A percentile compares a stretch with the other conserved stretches of the same genome.
These are phyloP conservation scores for Apiotrichum mycotoxinovorans DNA, from an alignment of 1,284 basidiomycete species.

Conservation along the genomic window DNA sequence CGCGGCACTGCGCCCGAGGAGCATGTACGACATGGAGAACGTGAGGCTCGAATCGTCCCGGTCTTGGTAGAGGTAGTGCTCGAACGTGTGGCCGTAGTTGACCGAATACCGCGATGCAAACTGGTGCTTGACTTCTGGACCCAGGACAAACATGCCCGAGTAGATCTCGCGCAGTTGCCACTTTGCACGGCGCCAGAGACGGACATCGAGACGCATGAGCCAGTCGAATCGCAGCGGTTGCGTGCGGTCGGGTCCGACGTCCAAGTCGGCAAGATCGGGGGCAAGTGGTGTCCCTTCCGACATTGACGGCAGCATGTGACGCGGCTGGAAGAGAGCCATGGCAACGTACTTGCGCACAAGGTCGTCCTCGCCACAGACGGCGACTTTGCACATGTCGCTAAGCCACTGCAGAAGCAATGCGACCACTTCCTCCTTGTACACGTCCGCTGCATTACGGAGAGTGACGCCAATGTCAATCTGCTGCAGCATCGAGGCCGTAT, in stretches of 20 bases:
- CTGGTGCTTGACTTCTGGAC: conserved; percentile 31
- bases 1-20: conserved; percentile 83
- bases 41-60: conserved; percentile 84
- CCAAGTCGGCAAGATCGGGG: conserved; percentile 13
- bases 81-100: conserved; percentile 81
- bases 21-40: conserved; percentile 82
- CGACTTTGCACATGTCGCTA: conserved; percentile 69
- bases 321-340: conserved; percentile 26
- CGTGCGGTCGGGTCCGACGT: not conserved
- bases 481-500: conserved; percentile 73
- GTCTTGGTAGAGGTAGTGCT: conserved; percentile 84
- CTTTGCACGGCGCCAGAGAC: conserved; percentile 45
- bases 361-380: conserved; percentile 56
- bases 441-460: conserved; percentile 80
- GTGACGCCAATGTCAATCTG: conserved; percentile 92
- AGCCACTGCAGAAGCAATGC: conserved; percentile 82
- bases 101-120: conserved; percentile 72
- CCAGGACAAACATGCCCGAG: conserved; percentile 27
- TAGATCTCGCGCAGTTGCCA: conserved; percentile 45
- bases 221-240: conserved; percentile 35
- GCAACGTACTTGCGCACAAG: conserved; percentile 59
- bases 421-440: conserved; percentile 82
- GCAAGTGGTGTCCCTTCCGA: conserved; percentile 17
- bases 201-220: conserved; percentile 42
- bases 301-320: not conserved